Evolutionary conservation across 2,329 filamentous ascomycete species (phyloP), one percentile per base, ranked within the genome.

Genomic region (Daldinia sp.): DNA sequence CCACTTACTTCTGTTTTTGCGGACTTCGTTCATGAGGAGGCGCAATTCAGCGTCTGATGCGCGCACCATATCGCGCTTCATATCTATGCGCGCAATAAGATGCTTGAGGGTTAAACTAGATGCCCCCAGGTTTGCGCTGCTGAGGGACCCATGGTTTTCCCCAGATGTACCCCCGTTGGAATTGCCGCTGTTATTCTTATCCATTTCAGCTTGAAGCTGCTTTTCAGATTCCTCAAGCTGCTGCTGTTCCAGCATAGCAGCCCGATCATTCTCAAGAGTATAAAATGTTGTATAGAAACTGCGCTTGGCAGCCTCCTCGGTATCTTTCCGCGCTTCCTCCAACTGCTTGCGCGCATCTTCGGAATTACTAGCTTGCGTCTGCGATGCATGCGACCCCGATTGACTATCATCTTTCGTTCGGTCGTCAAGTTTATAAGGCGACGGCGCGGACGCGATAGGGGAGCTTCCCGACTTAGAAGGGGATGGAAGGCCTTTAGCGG

Each of bases 1-100:
- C 96, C 96, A 99, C 82, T 99, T 99, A 81, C 95, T 98, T 75
- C 96, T 88, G 75, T 98, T 98, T 81, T 98, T 99, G 71, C 96
- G 89, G 18, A 99, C 96, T 80, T 99, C 96, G 75, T 96, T 98
- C 88, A 99, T 97, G 65, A 99, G 83, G 56, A 92, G 93, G 67
- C 96, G 90, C 67, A 99, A 85, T 78, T 99, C 95, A 26, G 94
- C 92, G 82, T 99, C 96, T 0, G 94, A 97, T 18, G 96, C 95
- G 78, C 90, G 89, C 59, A 99, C 95, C 82, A 93, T 89, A 72
- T 93, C 91, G 76, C 96, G 91, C 82, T 98, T 96, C 81, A 93
- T 89, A 80, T 99, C 96, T 77, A 99, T 98, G 63, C 94, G 89
- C 46, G 94, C 93, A 77, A 99, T 98, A 68, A 99, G 89, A 80